Evolutionary conservation across 2,329 filamentous ascomycete genomes (phyloP).

Genomic region (Curvularia eragrostidis): DNA sequence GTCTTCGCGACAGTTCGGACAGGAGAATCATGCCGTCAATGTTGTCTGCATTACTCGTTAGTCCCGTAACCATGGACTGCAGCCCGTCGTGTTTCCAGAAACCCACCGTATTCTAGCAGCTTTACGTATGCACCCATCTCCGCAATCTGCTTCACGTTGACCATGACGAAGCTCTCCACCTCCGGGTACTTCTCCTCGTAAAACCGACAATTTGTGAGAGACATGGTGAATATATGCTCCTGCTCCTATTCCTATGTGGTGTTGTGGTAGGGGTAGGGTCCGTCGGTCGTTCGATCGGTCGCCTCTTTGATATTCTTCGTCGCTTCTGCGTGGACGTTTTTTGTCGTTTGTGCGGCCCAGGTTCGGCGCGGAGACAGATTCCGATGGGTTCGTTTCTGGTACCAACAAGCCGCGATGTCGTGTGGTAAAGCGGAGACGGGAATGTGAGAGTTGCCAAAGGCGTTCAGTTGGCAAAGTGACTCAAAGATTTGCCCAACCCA

Average conservation of each 20-base stretch:
- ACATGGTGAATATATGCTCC: slow-evolving; percentile 67
- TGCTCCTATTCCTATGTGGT: slow-evolving; percentile 16
- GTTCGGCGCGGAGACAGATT: background rate
- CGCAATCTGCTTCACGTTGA: slow-evolving; percentile 99
- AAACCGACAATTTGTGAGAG: slow-evolving; percentile 94
- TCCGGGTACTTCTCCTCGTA: slow-evolving; percentile 98
- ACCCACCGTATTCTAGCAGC: slow-evolving; percentile 81
- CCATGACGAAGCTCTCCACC: slow-evolving; percentile 99
- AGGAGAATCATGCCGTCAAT: slow-evolving; percentile 99
- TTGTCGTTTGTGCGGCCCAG: background rate
- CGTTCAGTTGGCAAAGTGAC: slow-evolving; percentile 20
- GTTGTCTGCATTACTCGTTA: slow-evolving; percentile 67
- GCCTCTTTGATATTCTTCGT: background rate
- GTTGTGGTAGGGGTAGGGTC: slow-evolving; percentile 16
- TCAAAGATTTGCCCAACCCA: slow-evolving; percentile 40
- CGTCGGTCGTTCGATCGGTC: slow-evolving; percentile 4
- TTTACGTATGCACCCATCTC: slow-evolving; percentile 99
- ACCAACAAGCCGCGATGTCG: background rate
- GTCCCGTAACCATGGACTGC: background rate
- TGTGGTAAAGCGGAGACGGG: background rate
- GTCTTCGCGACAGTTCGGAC: slow-evolving; percentile 94
- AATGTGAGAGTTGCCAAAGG: background rate
- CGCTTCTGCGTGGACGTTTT: background rate
- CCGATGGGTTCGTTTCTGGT: background rate
- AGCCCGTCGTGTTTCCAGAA: background rate